Evolutionary conservation across 148 eudicot genomes (phyloP).

Genomic region (Rhododendron ferrugineum): DNA sequence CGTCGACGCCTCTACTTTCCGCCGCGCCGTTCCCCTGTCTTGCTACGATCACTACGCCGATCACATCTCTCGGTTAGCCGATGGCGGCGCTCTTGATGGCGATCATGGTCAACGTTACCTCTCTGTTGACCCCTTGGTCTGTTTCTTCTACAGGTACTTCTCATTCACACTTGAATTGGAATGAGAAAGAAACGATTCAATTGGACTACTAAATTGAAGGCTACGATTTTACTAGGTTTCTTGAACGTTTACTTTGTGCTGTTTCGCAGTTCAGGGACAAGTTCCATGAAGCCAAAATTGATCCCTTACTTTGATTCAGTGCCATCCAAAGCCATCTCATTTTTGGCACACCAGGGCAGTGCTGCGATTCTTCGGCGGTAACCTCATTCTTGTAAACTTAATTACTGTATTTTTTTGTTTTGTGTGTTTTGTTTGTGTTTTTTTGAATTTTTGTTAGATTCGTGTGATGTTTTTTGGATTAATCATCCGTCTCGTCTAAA

Average conservation of each 20-base stretch:
- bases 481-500: no score
- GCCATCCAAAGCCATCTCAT: constrained; percentile 19
- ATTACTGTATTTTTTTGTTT: no score
- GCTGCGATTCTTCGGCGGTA: constrained; percentile 23
- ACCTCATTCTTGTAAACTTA: background rate
- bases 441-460: no score
- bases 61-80: constrained; percentile 25
- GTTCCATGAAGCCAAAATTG: constrained; percentile 36
- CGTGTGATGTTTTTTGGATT: no score
- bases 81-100: constrained; percentile 11
- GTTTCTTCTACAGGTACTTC: constrained; percentile 37
- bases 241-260: background rate
- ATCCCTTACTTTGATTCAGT: constrained; percentile 36
- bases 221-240: background rate
- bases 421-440: no score
- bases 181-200: background rate
- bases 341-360: constrained; percentile 18
- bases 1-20: constrained; percentile 20
- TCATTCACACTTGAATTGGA: background rate
- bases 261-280: constrained; percentile 36
- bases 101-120: constrained; percentile 7
- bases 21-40: constrained; percentile 33
- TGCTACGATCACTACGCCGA: constrained; percentile 34
- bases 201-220: background rate
- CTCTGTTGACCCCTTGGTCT: constrained; percentile 15